Evolutionary conservation across 148 eudicot genomes (phyloP), one percentile per base, ranked within the genome.

Genomic region (Vaccinium vitisidaea): DNA sequence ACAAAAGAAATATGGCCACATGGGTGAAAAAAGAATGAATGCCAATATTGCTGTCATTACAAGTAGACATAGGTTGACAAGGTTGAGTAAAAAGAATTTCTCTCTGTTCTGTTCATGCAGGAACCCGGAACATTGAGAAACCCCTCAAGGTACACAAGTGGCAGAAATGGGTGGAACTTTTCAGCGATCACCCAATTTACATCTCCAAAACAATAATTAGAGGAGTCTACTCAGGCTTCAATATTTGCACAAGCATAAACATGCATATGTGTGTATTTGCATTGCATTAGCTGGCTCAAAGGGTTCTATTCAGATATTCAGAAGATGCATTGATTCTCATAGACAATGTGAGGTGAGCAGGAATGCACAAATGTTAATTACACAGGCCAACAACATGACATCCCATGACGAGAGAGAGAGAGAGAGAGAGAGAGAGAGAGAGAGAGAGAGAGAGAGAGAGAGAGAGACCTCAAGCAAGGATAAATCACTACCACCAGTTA

Each of bases 401-500:
- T 0, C 36, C 36, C 36, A 32, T 32, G 32, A 5, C 15, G 14
- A 2, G 67, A 19, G 67, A 19, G 67, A 19, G 81, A 79, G 83
- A 82, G 85, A 75, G 82, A 67, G 81, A 53, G 86, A 56, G 75
- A 80, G 87, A 69, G 84, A 95, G 21, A 83, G 36, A 82, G 74
- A 82, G 59, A 52, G 83, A 21, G 67, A 32, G 39, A n/a, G n/a
- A 54, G 85, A 83, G 18, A 84, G 52, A 32, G 80, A 84, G 80
- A 79, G 82, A 85, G 86, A 82, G 82, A 79, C 99, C 98, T 97
- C 99, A 82, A 93, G 92, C 88, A 97, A 92, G 46, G 99, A 93
- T 83, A 97, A 89, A 89, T 97, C 99, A 85, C 82, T 95, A 79
- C 99, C 99, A 83, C 99, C 98, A 85, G 99, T 97, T 69, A 97